A percentile compares a stretch with the other conserved stretches of the same genome.
Conservation (phyloP, 2,329 filamentous ascomycete species). For the Talaromyces rugulosus region DNA sequence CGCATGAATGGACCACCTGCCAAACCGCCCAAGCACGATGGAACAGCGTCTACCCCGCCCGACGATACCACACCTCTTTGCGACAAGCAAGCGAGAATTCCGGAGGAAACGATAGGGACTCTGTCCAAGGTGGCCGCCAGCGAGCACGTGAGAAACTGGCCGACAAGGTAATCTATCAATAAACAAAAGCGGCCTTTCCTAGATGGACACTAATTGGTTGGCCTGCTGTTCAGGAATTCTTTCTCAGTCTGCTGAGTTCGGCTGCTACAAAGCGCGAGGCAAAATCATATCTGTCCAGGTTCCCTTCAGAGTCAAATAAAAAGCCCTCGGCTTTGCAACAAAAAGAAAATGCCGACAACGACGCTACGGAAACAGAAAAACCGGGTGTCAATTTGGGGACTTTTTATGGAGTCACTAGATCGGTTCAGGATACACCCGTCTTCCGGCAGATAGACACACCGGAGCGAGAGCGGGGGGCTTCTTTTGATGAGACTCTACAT, state of each 20-base stretch:
- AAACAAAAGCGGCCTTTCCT: not conserved
- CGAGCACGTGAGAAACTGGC: constrained; percentile 42
- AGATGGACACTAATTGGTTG: not conserved
- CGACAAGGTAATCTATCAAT: constrained; percentile 30
- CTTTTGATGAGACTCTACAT: constrained; percentile 54
- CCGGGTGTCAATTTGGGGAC: constrained; percentile 58
- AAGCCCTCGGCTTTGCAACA: constrained; percentile 28
- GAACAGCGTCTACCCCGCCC: not conserved
- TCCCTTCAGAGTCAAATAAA: constrained; percentile 50
- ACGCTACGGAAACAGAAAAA: constrained; percentile 27
- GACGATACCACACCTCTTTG: constrained; percentile 8
- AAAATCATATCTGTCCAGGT: constrained; percentile 84
- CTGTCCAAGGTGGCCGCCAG: constrained; percentile 21
- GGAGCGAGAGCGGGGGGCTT: constrained; percentile 29
- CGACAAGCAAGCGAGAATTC: constrained; percentile 2
- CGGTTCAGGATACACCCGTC: constrained; percentile 56
- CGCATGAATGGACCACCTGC: constrained; percentile 6
- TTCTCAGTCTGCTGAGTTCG: constrained; percentile 79
- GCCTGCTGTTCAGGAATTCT: constrained; percentile 61
- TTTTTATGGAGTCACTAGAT: constrained; percentile 55
- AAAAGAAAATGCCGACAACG: constrained; percentile 22
- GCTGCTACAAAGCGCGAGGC: constrained; percentile 91
- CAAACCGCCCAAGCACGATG: constrained; percentile 1
- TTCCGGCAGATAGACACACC: constrained; percentile 53
- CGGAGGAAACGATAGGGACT: not conserved